Evolutionary conservation across 768 basidiomycete species (phyloP), one percentile per base, ranked within the genome.

Genomic region (Termitomyces sp.): DNA sequence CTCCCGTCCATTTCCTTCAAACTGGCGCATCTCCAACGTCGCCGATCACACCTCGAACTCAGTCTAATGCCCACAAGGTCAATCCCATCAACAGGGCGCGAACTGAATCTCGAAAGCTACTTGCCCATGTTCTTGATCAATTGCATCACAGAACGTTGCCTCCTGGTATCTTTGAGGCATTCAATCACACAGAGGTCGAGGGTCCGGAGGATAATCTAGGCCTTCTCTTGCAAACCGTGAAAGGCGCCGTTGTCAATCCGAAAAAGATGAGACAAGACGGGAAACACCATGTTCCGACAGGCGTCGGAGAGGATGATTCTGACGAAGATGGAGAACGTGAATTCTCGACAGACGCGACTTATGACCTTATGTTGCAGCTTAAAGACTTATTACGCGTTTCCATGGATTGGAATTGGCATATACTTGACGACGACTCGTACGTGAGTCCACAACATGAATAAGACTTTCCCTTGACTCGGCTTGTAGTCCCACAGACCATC

Each of bases 101-200:
- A 34, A 79, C 81, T 54, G 90, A 90, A 68, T 82, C 85, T 9
- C 80, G 83, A 50, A 91, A 91, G 66, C 74, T 90, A 24, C 74
- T 92, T 4, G 77, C 81, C 0, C 83, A 87, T 66, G 73, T 90
- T 29, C 72, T 92, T 16, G 75, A 75, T 20, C 83, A 86, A 62
- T 76, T 93, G n/a, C 79, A 81, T 48, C 73, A 71, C 51, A 77
- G 90, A 55, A 72, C 71, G 4, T 75, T 76, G 59, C 84, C 86
- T 31, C 82, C 83, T 2, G 66, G 82, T 2, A 70, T 83, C 34
- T 78, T 81, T 55, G 80, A 82, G 39, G 64, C 67, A 6, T 69
- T 80, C 28, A 68, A 69, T 37, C 66, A 65, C 12, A 50, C 64
- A 16, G 62, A 62, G 20, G 60, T 68, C 26, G 68, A 67, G 49